phyloP scores from a whole-genome alignment of 805 yeast species.

The Metschnikowia proteae region DNA sequence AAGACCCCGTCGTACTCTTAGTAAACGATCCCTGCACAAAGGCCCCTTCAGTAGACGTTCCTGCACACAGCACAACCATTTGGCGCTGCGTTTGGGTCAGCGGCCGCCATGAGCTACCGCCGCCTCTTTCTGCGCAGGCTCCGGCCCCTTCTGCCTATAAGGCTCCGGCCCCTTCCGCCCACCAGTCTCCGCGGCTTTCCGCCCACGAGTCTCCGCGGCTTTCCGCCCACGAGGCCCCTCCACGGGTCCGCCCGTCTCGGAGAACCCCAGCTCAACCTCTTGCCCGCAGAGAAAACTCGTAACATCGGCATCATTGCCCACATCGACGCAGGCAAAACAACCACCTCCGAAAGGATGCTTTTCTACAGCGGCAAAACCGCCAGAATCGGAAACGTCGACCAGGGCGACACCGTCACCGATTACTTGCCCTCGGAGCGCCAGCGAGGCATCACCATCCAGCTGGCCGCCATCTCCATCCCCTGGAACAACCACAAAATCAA shows the following conservation, averaged over 20 bases:
- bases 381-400: constrained; percentile 88
- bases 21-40: no score
- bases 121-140: not conserved
- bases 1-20: no score
- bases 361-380: constrained; percentile 78
- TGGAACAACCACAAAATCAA: constrained; percentile 80
- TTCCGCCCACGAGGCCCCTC: not conserved
- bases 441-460: constrained; percentile 93
- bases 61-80: not conserved
- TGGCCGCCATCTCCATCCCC: constrained; percentile 89
- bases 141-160: not conserved
- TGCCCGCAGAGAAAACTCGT: constrained; percentile 45
- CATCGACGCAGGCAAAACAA: constrained; percentile 97
- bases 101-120: not conserved
- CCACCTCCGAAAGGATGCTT: constrained; percentile 95
- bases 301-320: constrained; percentile 98
- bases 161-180: not conserved
- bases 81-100: no score
- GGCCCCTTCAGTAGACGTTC: no score
- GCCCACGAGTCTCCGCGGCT: not conserved
- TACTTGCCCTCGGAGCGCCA: constrained; percentile 84
- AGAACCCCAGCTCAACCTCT: constrained; percentile 23
- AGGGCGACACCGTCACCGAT: constrained; percentile 96
- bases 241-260: not conserved
- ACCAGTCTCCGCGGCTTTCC: not conserved